phyloP scores from a whole-genome alignment of 345 rosid species.

The Gossypium herbaceum region DNA sequence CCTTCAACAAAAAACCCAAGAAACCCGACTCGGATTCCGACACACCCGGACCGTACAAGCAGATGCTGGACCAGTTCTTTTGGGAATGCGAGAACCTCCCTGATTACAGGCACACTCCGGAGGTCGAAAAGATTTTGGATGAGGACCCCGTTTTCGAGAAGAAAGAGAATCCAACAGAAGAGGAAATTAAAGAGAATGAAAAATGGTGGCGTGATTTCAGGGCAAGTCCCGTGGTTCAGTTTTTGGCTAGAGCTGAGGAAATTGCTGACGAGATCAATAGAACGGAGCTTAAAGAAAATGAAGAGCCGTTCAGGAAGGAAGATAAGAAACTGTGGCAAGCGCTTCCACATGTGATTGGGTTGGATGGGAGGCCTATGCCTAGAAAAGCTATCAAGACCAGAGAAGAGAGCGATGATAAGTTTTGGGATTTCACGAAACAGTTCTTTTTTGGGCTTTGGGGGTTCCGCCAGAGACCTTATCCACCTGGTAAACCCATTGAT shows the following conservation, averaged over 20 bases:
- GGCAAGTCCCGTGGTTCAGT: conserved; percentile 65
- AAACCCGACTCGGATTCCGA: conserved; percentile 32
- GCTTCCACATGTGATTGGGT: conserved; percentile 65
- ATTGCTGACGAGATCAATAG: conserved; percentile 56
- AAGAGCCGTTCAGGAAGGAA: conserved; percentile 54
- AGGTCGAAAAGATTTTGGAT: conserved; percentile 61
- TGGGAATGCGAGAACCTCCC: conserved; percentile 80
- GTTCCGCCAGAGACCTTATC: conserved; percentile 82
- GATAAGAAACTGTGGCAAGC: conserved; percentile 71
- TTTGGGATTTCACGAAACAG: conserved; percentile 84
- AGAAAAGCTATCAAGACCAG: conserved; percentile 66
- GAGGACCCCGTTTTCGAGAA: conserved; percentile 58
- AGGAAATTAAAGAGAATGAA: conserved; percentile 64
- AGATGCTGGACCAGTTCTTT: conserved; percentile 56
- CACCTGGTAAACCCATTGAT: conserved; percentile 72
- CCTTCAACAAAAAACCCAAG: conserved; percentile 20
- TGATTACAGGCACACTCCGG: conserved; percentile 68
- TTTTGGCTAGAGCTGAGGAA: conserved; percentile 57
- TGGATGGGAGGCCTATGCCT: conserved; percentile 88
- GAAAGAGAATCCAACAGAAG: conserved; percentile 63
- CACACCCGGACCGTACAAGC: conserved; percentile 38
- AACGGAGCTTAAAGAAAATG: conserved; percentile 55
- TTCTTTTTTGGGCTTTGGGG: conserved; percentile 92
- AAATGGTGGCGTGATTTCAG: conserved; percentile 64
- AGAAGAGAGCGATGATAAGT: conserved; percentile 82